phyloP scores from a whole-genome alignment of 768 basidiomycete genomes.

The Floccularia luteovirens region DNA sequence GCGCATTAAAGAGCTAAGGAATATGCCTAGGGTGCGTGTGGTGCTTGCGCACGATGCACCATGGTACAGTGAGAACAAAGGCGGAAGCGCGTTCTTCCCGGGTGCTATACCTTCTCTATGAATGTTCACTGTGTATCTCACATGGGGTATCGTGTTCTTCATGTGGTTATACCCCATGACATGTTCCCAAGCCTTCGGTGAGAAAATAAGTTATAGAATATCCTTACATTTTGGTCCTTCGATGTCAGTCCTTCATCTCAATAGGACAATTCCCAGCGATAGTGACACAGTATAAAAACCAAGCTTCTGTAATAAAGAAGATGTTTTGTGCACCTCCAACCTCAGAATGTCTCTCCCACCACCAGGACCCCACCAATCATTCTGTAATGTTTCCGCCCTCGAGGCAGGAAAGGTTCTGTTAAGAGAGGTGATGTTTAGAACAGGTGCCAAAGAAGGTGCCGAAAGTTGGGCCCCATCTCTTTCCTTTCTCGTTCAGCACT shows the following conservation, averaged over 20 bases:
- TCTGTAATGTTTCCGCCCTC: conserved; percentile 46
- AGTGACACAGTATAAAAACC: not conserved
- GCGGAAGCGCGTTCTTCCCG: conserved; percentile 32
- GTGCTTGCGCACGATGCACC: conserved; percentile 45
- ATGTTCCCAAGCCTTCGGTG: not conserved
- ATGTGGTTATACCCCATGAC: not conserved
- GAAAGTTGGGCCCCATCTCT: conserved; percentile 32
- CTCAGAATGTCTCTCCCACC: conserved; percentile 24
- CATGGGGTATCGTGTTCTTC: not conserved
- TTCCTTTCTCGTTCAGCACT: conserved; percentile 46
- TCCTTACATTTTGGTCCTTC: not conserved
- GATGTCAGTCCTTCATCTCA: not conserved
- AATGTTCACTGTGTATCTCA: not conserved
- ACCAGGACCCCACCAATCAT: conserved; percentile 35
- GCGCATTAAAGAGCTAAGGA: conserved; percentile 28
- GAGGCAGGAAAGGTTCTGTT: conserved; percentile 40
- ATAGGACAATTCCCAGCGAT: not conserved
- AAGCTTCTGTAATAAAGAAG: not conserved
- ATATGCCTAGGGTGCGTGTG: conserved; percentile 31
- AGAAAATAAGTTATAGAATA: not conserved
- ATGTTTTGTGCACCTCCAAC: not conserved
- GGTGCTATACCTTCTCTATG: conserved; percentile 21
- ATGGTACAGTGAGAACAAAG: conserved; percentile 42
- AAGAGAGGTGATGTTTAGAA: conserved; percentile 27
- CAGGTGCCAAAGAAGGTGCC: conserved; percentile 20